These are phyloP conservation scores for Botrytis squamosa DNA, from an alignment of 2,329 filamentous ascomycete genomes.

Conservation along the genomic window DNA sequence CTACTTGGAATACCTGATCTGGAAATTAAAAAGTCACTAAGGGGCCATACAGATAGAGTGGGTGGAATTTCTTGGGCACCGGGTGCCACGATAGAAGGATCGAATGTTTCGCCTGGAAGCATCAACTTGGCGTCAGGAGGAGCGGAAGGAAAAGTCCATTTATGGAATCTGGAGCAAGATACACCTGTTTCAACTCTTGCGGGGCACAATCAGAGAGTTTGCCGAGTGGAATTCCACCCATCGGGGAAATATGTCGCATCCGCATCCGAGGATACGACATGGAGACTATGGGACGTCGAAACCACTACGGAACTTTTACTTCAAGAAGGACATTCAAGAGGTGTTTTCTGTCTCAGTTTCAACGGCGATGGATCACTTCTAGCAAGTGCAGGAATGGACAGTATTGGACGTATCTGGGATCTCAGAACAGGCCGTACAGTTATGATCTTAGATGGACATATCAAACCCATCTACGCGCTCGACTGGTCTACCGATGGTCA, in stretches of 20 bases:
- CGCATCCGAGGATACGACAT: conserved; percentile 93
- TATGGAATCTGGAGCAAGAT: conserved; percentile 87
- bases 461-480: conserved; percentile 87
- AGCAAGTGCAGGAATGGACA: conserved; percentile 90
- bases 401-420: conserved; percentile 94
- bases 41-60: conserved; percentile 85
- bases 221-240: conserved; percentile 90
- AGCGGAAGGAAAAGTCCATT: conserved; percentile 79
- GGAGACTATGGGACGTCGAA: conserved; percentile 93
- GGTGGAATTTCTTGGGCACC: conserved; percentile 91
- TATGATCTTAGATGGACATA: conserved; percentile 86
- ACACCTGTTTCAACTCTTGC: conserved; percentile 79
- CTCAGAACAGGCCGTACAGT: conserved; percentile 86
- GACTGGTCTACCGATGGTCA: conserved; percentile 93
- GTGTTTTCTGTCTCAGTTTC: conserved; percentile 87
- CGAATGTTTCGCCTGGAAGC: conserved; percentile 67
- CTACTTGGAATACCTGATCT: conserved; percentile 80
- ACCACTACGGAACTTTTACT: conserved; percentile 79
- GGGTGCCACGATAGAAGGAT: conserved; percentile 69
- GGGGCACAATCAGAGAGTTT: conserved; percentile 84
- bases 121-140: conserved; percentile 90
- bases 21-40: conserved; percentile 69
- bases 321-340: conserved; percentile 92
- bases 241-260: conserved; percentile 87
- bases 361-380: conserved; percentile 88